Percentiles rank a stretch among this genome's conserved stretches.
Evolutionary conservation across 257 asterid genomes (phyloP).

Genomic region (Nicotiana tabacum): DNA sequence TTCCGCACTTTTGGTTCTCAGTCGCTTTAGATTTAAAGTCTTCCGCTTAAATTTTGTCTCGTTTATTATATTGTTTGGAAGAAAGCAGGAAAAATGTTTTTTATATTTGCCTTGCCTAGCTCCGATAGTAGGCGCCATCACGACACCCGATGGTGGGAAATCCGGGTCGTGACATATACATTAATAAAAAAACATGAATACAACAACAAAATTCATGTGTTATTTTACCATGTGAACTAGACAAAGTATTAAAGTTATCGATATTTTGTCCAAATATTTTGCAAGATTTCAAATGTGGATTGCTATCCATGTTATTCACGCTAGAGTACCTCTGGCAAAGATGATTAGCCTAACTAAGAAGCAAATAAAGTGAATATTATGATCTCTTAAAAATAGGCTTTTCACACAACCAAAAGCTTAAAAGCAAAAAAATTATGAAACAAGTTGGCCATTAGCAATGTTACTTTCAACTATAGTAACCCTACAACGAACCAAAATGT

Average conservation of each 20-base stretch:
- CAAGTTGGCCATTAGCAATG: neutral
- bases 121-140: too few species aligned
- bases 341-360: constrained; percentile 2
- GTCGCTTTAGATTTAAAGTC: too few species aligned
- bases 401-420: constrained; percentile 2
- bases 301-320: neutral
- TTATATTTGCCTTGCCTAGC: too few species aligned
- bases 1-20: too few species aligned
- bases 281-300: neutral
- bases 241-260: neutral
- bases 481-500: constrained; percentile 4
- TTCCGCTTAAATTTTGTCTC: too few species aligned
- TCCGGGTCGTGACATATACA: neutral
- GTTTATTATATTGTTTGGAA: too few species aligned
- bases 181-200: neutral
- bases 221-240: neutral
- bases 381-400: constrained; percentile 1
- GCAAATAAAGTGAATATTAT: neutral
- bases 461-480: neutral
- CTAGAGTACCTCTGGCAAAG: neutral
- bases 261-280: neutral
- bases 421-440: neutral
- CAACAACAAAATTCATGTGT: neutral
- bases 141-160: too few species aligned
- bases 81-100: too few species aligned